Base-by-base conservation (phyloP, 306 rosid species). In the Cucurbita maxima region DNA sequence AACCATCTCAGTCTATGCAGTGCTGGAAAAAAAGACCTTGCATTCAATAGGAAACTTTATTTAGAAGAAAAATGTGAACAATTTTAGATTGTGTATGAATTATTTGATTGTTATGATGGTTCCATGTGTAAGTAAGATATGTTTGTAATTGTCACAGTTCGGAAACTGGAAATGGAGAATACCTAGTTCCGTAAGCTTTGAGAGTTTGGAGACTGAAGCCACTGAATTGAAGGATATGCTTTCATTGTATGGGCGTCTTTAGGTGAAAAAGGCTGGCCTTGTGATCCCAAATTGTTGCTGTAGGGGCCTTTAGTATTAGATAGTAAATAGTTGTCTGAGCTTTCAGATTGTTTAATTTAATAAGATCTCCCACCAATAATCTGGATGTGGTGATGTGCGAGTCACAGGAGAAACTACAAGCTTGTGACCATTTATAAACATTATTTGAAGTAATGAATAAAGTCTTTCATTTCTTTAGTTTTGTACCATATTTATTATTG, bases 141-240 rank as follows among this genome's bases (percentile, higher is more conserved):
- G 11, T 79, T 64, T 53, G 44, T 76, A 11, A 41, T 14, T 52
- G 36, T 55, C 75, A 72, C 83, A 93, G 98, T 83, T 86, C 59
- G 98, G 98, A 82, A 93, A 93, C 80, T 93, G 98, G 98, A 81
- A 93, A 77, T 93, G 97, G 98, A 87, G 96, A 80, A 60, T 90
- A 44, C 84, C 92, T 41, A 76, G 79, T 80, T 82, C 92, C 64
- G 53, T 75, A 82, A 87, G 88, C 86, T 90, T 93, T 76, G 88
- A 90, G 76, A 66, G 78, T 78, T 68, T 90, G 92, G 88, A 93
- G 55, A 51, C 71, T 50, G 96, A 93, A 81, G 89, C 96, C 25
- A 77, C 62, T 22, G 85, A 80, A 75, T 84, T 90, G 79, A 83
- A 81, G 86, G 84, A 79, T 40, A 57, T 85, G 86, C 80, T 87